phyloP scores from a whole-genome alignment of 2,329 filamentous ascomycete genomes.

The Scedosporium boydii region DNA sequence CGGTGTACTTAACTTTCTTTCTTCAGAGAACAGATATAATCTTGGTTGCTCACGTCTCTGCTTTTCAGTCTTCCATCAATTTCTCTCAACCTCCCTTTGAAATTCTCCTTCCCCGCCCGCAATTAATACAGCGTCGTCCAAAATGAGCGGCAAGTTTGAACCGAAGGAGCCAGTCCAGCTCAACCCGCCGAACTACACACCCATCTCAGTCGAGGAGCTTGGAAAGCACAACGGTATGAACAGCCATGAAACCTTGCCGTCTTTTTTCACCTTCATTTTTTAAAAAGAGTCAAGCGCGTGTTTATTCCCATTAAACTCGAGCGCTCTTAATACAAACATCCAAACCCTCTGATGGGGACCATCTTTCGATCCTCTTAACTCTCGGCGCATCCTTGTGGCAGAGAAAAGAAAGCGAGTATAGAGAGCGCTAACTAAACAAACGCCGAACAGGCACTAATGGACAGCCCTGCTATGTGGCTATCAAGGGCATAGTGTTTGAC shows the following conservation, averaged over 20 bases:
- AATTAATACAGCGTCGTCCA: background rate
- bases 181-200: constrained; percentile 76
- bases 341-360: background rate
- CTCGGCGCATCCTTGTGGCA: background rate
- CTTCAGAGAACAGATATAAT: background rate
- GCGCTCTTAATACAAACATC: too few relatives aligned
- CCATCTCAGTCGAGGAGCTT: constrained; percentile 72
- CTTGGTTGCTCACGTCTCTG: background rate
- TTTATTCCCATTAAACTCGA: too few relatives aligned
- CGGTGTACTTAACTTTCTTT: background rate
- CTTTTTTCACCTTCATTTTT: background rate
- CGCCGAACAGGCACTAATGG: constrained; percentile 51
- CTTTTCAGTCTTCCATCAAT: background rate
- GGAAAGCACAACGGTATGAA: constrained; percentile 71
- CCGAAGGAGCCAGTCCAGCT: constrained; percentile 70
- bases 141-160: constrained; percentile 60
- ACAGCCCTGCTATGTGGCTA: constrained; percentile 57
- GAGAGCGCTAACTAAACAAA: background rate
- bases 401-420: too few relatives aligned
- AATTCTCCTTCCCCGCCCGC: background rate
- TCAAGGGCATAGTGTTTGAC: constrained; percentile 86
- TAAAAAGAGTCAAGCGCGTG: too few relatives aligned
- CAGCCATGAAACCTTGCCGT: background rate
- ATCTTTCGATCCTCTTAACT: background rate
- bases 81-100: background rate